A percentile compares a stretch with the other conserved stretches of the same genome.
Conservation (phyloP, 2,329 filamentous ascomycete species). For the Hymenoscyphus fructigenus region DNA sequence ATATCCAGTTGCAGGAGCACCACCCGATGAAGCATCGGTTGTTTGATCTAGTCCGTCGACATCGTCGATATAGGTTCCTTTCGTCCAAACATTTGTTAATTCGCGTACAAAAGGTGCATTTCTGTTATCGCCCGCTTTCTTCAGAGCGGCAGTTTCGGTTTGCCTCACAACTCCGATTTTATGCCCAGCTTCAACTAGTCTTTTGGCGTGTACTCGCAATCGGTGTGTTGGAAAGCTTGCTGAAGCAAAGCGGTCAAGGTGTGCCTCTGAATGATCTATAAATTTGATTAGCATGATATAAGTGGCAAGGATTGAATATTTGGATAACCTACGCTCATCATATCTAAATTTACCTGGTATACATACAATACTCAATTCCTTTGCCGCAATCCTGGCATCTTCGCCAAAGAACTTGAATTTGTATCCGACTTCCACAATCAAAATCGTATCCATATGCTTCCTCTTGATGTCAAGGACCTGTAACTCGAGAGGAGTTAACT, state of each 20-base stretch:
- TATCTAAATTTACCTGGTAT: constrained; percentile 94
- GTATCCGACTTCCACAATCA: constrained; percentile 95
- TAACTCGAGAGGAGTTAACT: constrained; percentile 91
- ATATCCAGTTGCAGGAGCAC: constrained; percentile 72
- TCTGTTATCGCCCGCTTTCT: constrained; percentile 91
- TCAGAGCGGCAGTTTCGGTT: constrained; percentile 90
- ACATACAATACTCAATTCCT: constrained; percentile 90
- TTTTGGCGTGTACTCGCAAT: constrained; percentile 89
- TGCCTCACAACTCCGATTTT: constrained; percentile 96
- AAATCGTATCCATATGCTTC: constrained; percentile 82
- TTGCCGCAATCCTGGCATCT: constrained; percentile 84
- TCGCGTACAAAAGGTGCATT: constrained; percentile 91
- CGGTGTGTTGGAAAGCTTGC: constrained; percentile 94
- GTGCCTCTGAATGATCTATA: constrained; percentile 80
- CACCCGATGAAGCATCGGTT: constrained; percentile 54
- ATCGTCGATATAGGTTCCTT: constrained; percentile 96
- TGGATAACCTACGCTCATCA: constrained; percentile 68
- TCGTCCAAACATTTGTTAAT: constrained; percentile 95
- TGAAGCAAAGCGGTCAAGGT: constrained; percentile 87
- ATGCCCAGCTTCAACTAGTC: constrained; percentile 86
- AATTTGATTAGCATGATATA: constrained; percentile 17
- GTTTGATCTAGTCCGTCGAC: constrained; percentile 70
- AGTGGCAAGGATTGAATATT: constrained; percentile 11
- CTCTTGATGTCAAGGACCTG: constrained; percentile 94
- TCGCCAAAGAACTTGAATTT: constrained; percentile 98